These are phyloP conservation scores for Calycina herbarum DNA, from an alignment of 2,329 filamentous ascomycete species.

Conservation along the genomic window DNA sequence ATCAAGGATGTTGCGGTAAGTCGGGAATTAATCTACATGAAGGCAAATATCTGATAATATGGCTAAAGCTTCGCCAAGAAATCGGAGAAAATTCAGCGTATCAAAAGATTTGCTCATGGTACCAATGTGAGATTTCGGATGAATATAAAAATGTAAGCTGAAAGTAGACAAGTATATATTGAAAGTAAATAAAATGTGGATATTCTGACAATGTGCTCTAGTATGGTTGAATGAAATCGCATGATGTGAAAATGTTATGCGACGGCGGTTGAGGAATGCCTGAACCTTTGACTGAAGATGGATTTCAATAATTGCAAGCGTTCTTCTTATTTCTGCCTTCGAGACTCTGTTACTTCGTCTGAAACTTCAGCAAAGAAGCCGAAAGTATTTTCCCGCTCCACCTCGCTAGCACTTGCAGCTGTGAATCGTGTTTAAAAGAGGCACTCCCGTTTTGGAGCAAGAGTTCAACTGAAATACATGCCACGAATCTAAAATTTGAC, in stretches of 20 bases:
- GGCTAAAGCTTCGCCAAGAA: constrained; percentile 15
- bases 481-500: background rate
- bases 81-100: constrained; percentile 8
- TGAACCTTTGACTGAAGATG: background rate
- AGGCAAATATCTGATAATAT: constrained; percentile 13
- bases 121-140: background rate
- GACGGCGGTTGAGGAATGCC: background rate
- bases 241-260: background rate
- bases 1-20: constrained; percentile 9
- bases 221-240: background rate
- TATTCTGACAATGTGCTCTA: background rate
- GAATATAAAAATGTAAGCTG: background rate
- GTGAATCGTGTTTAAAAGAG: no score
- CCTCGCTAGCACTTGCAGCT: background rate
- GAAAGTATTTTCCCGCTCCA: background rate
- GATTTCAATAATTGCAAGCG: background rate
- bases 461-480: background rate
- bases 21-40: constrained; percentile 1
- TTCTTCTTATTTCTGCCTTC: background rate
- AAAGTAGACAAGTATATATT: background rate
- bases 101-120: background rate
- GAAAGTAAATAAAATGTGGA: background rate
- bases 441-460: no score
- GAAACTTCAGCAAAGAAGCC: background rate
- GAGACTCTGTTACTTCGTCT: background rate